These are phyloP conservation scores for Plasmodium reichenowi DNA, from an alignment of 169 alveolate species.

Conservation along the genomic window DNA sequence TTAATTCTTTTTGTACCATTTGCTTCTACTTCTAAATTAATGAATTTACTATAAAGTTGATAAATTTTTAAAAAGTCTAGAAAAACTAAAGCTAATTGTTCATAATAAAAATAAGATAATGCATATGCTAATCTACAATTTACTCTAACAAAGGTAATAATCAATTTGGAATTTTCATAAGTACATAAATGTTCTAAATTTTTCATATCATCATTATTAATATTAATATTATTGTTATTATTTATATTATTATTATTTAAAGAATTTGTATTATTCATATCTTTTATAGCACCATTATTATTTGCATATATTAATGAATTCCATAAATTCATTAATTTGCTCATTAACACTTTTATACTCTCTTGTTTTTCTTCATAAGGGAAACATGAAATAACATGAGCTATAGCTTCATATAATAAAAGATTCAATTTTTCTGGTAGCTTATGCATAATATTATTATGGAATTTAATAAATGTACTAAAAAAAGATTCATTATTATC, in stretches of 20 bases:
- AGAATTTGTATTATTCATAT: constrained; percentile 13
- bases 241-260: background rate
- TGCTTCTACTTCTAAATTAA: constrained; percentile 82
- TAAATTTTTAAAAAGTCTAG: constrained; percentile 82
- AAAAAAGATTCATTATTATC: constrained; percentile 80
- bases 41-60: constrained; percentile 83
- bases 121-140: constrained; percentile 77
- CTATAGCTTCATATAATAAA: constrained; percentile 52
- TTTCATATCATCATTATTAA: constrained; percentile 34
- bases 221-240: constrained; percentile 7
- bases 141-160: constrained; percentile 72
- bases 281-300: constrained; percentile 27
- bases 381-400: constrained; percentile 74
- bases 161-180: constrained; percentile 67
- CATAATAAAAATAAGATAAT: constrained; percentile 62
- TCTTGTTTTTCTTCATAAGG: constrained; percentile 76
- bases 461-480: constrained; percentile 77
- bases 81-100: constrained; percentile 62
- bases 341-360: constrained; percentile 71
- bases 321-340: constrained; percentile 69
- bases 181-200: constrained; percentile 63
- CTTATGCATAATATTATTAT: constrained; percentile 68
- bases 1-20: constrained; percentile 79
- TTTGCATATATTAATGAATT: constrained; percentile 50
- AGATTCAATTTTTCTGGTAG: constrained; percentile 61